Base-by-base conservation (phyloP, 306 rosid species). In the Chamaecrista fasciculata region DNA sequence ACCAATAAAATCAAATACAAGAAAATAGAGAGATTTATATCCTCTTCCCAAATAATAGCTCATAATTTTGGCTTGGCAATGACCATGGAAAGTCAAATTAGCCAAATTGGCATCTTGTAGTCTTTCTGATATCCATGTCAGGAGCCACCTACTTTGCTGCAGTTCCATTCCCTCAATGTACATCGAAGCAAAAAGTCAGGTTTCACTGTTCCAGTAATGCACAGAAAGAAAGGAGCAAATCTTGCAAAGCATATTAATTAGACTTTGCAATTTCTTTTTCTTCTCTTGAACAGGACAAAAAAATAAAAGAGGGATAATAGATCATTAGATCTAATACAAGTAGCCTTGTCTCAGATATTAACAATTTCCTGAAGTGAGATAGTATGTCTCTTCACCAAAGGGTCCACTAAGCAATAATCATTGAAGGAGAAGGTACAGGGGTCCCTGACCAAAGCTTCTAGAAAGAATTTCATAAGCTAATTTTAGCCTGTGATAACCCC, bases 401-500 rank as follows among this genome's bases (percentile, higher is more conserved):
- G 72, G 73, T 66, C 84, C 84, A 66, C 51, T 75, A 66, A 66
- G 72, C 62, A 80, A 53, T 79, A 57, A 12, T 52, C 79, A 85
- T 24, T 79, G 88, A 26, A 66, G 82, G 75, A 66, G 47, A 72
- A 67, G 25, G 79, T 58, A 46, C 34, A 75, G 16, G 29, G 71
- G 67, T 39, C 72, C 72, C 67, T 37, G 76, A 37, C 74, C 72
- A 68, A 68, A 67, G 78, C 73, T 73, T 71, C 62, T 52, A 37
- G 34, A 28, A 66, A 75, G 79, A 84, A 73, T 72, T 85, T 53
- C 88, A 72, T 80, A 66, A 75, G 77, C 74, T 80, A n/a, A n/a
- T 81, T 47, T 47, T 67, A 24, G 82, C 86, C 59, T 74, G 64
- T 81, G 76, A 83, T 75, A 66, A 80, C 79, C 79, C 82, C 84